Percentiles rank a stretch among this genome's conserved stretches.
Conservation (phyloP, 2,329 filamentous ascomycete species). For the Chaetomium globosum region DNA sequence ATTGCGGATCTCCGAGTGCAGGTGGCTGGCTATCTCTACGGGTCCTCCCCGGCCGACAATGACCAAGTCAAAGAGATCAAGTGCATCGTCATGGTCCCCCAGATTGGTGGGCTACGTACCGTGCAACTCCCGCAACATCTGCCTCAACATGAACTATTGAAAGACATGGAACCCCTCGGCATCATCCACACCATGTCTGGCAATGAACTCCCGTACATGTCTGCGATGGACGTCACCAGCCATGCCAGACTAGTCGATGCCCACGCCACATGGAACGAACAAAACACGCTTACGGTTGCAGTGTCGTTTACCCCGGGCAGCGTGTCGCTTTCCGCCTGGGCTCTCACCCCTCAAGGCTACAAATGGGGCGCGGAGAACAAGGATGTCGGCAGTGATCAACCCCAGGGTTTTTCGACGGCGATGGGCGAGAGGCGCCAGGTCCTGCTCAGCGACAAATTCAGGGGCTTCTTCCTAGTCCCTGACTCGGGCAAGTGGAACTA, state of each 20-base stretch:
- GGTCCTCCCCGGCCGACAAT: slow-evolving; percentile 88
- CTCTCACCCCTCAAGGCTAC: slow-evolving; percentile 86
- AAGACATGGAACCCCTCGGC: slow-evolving; percentile 84
- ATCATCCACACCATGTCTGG: slow-evolving; percentile 95
- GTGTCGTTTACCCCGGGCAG: slow-evolving; percentile 96
- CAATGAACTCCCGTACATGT: slow-evolving; percentile 96
- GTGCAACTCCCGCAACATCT: slow-evolving; percentile 88
- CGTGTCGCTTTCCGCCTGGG: slow-evolving; percentile 92
- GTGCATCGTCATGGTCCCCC: slow-evolving; percentile 96
- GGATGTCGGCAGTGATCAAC: slow-evolving; percentile 88
- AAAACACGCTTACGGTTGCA: slow-evolving; percentile 90
- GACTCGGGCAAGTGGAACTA: slow-evolving; percentile 95
- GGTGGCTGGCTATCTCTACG: slow-evolving; percentile 94
- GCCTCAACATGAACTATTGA: slow-evolving; percentile 88
- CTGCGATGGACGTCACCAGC: slow-evolving; percentile 88
- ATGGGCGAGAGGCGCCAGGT: slow-evolving; percentile 97
- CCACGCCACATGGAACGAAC: slow-evolving; percentile 77
- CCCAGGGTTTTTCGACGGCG: slow-evolving; percentile 84
- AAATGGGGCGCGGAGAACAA: slow-evolving; percentile 97
- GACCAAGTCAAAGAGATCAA: slow-evolving; percentile 95
- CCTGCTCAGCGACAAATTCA: slow-evolving; percentile 87
- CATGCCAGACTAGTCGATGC: slow-evolving; percentile 87
- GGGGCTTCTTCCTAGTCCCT: slow-evolving; percentile 94
- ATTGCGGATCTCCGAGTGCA: slow-evolving; percentile 96
- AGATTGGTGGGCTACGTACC: slow-evolving; percentile 90